These are phyloP conservation scores for Heracleum sosnowskyi DNA, from an alignment of 129 eudicot genomes.

Conservation along the genomic window DNA sequence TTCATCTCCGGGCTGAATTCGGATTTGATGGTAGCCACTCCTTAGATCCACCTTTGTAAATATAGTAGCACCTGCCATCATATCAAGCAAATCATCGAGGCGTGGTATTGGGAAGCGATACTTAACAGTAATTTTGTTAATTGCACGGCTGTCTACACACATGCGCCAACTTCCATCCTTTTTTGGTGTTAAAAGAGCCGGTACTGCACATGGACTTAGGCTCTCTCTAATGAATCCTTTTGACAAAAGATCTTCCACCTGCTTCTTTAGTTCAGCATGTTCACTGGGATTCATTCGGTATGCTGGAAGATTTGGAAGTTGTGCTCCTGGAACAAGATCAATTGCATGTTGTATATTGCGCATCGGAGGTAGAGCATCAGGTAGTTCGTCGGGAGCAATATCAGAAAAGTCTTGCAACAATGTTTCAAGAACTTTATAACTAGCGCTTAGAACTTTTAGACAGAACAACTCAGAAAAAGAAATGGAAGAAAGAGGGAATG, in stretches of 20 bases:
- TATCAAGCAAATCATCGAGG: not conserved
- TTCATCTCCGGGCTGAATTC: not conserved
- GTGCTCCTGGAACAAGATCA: not conserved
- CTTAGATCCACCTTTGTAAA: not conserved
- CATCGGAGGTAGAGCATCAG: not conserved
- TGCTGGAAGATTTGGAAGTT: not conserved
- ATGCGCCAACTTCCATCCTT: not conserved
- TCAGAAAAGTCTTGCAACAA: not conserved
- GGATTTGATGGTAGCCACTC: not conserved
- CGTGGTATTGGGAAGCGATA: not conserved
- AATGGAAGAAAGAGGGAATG: too few species aligned
- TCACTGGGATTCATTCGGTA: not conserved
- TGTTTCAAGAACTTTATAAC: too few species aligned
- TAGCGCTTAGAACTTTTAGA: too few species aligned
- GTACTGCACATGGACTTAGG: not conserved
- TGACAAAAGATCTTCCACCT: not conserved
- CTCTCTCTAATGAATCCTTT: not conserved
- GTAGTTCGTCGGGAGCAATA: not conserved
- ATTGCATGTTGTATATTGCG: not conserved
- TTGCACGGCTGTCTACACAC: not conserved
- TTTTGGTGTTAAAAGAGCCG: not conserved
- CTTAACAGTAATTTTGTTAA: not conserved
- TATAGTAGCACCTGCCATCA: not conserved
- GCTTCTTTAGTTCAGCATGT: not conserved
- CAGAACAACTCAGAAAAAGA: too few species aligned